These are phyloP conservation scores for Neopestalotiopsis sp. DNA, from an alignment of 2,329 filamentous ascomycete species.

Conservation along the genomic window DNA sequence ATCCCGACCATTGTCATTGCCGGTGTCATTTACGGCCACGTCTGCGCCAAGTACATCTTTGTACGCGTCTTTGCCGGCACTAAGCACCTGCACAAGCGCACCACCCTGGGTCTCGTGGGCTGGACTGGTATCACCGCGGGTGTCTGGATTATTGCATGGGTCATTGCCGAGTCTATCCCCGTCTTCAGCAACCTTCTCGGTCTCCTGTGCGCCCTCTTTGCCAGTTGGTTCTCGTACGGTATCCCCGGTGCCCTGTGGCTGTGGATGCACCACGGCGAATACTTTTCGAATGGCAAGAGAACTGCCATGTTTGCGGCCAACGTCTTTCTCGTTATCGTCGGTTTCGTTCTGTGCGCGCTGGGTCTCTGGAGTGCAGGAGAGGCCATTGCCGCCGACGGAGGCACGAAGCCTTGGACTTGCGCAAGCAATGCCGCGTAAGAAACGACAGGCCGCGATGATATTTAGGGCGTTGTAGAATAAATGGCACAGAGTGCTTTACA, in stretches of 20 bases:
- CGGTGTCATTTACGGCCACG: conserved; percentile 72
- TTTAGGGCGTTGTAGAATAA: not conserved
- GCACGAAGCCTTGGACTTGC: conserved; percentile 43
- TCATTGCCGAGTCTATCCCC: conserved; percentile 74
- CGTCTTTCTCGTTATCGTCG: conserved; percentile 37
- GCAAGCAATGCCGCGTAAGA: conserved; percentile 29
- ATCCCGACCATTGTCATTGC: conserved; percentile 74
- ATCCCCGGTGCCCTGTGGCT: conserved; percentile 54
- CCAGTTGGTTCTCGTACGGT: conserved; percentile 69
- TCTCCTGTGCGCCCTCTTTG: conserved; percentile 67
- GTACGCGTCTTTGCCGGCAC: conserved; percentile 66
- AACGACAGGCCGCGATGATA: not conserved
- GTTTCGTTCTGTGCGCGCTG: conserved; percentile 42
- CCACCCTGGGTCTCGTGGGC: conserved; percentile 53
- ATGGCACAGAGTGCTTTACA: not conserved
- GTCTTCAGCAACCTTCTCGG: conserved; percentile 71
- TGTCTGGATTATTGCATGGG: conserved; percentile 67
- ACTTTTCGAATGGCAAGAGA: conserved; percentile 40
- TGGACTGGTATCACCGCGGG: conserved; percentile 64
- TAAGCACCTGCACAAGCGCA: conserved; percentile 58
- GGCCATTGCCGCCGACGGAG: conserved; percentile 37
- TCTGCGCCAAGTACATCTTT: conserved; percentile 71
- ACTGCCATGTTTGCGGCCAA: conserved; percentile 40
- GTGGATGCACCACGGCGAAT: conserved; percentile 50
- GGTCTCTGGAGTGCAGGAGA: conserved; percentile 47